Percentiles rank a stretch among this genome's conserved stretches.
Evolutionary conservation across 176 grass and related monocot genomes (phyloP).

Genomic region (Rhynchospora breviuscula): DNA sequence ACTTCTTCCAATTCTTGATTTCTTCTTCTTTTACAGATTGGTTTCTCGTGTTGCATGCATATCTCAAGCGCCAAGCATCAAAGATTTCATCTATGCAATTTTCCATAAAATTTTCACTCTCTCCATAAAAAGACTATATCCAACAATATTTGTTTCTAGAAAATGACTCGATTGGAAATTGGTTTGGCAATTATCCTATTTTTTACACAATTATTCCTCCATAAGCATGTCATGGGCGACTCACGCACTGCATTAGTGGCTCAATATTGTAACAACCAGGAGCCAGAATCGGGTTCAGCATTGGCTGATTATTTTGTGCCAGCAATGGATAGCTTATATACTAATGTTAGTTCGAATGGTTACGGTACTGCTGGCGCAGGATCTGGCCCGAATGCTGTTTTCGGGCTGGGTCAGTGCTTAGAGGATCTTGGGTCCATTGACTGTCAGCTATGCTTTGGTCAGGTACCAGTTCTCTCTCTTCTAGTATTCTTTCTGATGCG

Average conservation of each 20-base stretch:
- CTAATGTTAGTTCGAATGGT: slow-evolving; percentile 44
- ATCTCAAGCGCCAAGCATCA: background rate
- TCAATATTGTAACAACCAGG: slow-evolving; percentile 25
- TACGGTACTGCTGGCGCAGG: slow-evolving; percentile 52
- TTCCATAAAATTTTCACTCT: background rate
- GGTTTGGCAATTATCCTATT: slow-evolving; percentile 1
- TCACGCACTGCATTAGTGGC: slow-evolving; percentile 36
- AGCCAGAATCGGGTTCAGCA: slow-evolving; percentile 27
- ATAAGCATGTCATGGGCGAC: slow-evolving; percentile 23
- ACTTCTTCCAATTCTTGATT: background rate
- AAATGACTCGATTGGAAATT: background rate
- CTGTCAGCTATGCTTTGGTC: slow-evolving; percentile 71
- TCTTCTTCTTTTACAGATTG: slow-evolving; percentile 1
- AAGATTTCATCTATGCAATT: background rate
- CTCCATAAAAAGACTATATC: background rate
- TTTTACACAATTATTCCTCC: slow-evolving; percentile 1
- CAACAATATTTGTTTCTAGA: background rate
- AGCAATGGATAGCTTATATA: slow-evolving; percentile 65
- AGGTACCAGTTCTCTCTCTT: slow-evolving; percentile 51
- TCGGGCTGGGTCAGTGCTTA: slow-evolving; percentile 60
- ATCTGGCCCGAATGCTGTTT: slow-evolving; percentile 42
- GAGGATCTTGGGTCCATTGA: slow-evolving; percentile 58
- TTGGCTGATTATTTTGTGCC: slow-evolving; percentile 65
- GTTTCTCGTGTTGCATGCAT: background rate
- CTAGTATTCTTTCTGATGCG: slow-evolving; percentile 12